Evolutionary conservation across 2,329 filamentous ascomycete genomes (phyloP), one percentile per base, ranked within the genome.

Genomic region (Colletotrichum godetiae): DNA sequence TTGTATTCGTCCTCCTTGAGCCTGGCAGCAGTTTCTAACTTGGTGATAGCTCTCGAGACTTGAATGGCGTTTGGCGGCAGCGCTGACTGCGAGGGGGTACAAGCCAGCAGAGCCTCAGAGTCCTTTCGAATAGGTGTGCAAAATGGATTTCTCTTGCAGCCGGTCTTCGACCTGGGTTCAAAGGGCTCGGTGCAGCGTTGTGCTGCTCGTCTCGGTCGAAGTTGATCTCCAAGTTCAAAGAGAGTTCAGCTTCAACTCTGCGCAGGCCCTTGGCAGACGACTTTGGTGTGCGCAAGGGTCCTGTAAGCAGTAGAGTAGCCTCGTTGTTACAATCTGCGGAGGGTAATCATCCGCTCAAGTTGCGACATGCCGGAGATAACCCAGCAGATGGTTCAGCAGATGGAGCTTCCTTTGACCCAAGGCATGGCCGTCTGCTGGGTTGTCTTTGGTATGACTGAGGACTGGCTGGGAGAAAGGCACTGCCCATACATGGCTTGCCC

Each of bases 11-110:
- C 7, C 37, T 31, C 19, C 29, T 49, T 27, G 27, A 42, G 13
- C 52, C 29, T 52, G 6, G 15, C 22, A 24, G 4, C 27, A 15
- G 29, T 42, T 46, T 33, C 74, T 80, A 59, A 79, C 65, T n/a
- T 27, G 52, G 29, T 5, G 42, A 6, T 69, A 89, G 88, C 89
- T 89, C 74, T 86, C 88, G 11, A 83, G 83, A 71, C 77, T 86
- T 31, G 88, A 89, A 75, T 81, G 85, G 33, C 84, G 77, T 55
- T 74, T 89, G 7, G 83, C 82, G 1, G 82, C 82, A 6, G 85
- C 84, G 59, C 80, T 89, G 0, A 59, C 82, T 11, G 77, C 82
- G 1, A 80, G 84, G 42, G 86, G 86, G 0, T 82, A 84, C 29
- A 74, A 79, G 11, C 76, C 86, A 0, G 81, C 82, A 7, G 80